Percentiles rank a stretch among this genome's conserved stretches.
Conservation (phyloP, 1,284 basidiomycete genomes). For the Mixia osmundae region DNA sequence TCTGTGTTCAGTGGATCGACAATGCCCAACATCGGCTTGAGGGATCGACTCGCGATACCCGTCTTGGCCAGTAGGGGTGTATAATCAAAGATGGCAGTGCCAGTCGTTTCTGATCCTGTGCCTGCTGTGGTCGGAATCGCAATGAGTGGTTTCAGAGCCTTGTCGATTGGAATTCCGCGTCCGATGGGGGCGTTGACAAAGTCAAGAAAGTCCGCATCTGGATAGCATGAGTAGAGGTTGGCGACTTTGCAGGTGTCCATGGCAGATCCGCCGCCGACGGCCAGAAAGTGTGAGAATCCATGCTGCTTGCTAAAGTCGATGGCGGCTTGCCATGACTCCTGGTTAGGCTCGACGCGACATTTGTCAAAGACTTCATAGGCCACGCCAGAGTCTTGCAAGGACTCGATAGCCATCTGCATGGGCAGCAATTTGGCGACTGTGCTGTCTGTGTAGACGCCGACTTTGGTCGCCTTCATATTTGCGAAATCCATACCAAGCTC, state of each 20-base stretch:
- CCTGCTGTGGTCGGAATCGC: conserved; percentile 90
- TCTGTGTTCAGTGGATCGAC: conserved; percentile 65
- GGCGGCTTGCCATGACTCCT: conserved; percentile 57
- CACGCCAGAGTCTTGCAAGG: conserved; percentile 46
- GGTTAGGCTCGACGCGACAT: conserved; percentile 74
- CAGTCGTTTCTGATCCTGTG: conserved; percentile 74
- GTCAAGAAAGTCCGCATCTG: conserved; percentile 64
- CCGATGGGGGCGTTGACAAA: conserved; percentile 94
- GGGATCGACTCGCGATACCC: conserved; percentile 71
- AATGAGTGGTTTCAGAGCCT: conserved; percentile 58
- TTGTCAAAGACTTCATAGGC: conserved; percentile 48
- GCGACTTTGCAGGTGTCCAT: conserved; percentile 83
- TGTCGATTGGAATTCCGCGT: conserved; percentile 60
- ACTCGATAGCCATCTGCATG: conserved; percentile 43
- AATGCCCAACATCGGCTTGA: conserved; percentile 75
- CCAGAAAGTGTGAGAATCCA: conserved; percentile 81
- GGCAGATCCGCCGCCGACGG: conserved; percentile 53
- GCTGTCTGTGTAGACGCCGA: conserved; percentile 80
- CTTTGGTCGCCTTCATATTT: conserved; percentile 66
- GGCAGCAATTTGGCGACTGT: conserved; percentile 58
- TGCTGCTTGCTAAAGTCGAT: conserved; percentile 55
- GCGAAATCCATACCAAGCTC: conserved; percentile 72
- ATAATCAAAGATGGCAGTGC: conserved; percentile 88
- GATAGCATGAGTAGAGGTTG: conserved; percentile 56
- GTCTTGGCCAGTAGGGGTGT: conserved; percentile 76